phyloP scores from a whole-genome alignment of 2,329 filamentous ascomycete species.

The Fusarium kyushuense region DNA sequence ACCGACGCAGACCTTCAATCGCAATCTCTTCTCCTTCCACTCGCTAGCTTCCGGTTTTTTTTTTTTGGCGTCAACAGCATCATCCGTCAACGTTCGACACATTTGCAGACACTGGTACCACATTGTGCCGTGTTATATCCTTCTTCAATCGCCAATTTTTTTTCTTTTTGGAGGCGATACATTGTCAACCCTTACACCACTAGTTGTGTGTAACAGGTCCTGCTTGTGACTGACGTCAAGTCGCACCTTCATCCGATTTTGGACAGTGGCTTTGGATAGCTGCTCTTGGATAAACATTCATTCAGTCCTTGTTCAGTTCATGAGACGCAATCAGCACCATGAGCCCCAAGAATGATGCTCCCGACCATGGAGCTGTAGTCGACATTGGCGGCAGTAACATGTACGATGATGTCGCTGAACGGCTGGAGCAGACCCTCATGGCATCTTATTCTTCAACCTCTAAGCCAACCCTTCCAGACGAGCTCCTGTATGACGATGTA shows the following conservation, averaged over 20 bases:
- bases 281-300: conserved; percentile 10
- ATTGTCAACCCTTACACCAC: conserved; percentile 7
- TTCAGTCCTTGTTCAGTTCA: not conserved
- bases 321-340: conserved; percentile 22
- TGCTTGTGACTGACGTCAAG: conserved; percentile 17
- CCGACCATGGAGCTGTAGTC: conserved; percentile 51
- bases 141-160: conserved; percentile 2
- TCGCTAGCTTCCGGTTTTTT: conserved; percentile 21
- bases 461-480: conserved; percentile 54
- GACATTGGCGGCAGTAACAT: conserved; percentile 56
- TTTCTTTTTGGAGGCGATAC: conserved; percentile 1
- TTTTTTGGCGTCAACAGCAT: conserved; percentile 5
- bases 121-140: conserved; percentile 13
- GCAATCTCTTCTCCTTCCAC: conserved; percentile 32
- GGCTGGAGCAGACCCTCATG: conserved; percentile 47
- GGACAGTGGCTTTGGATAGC: conserved; percentile 1
- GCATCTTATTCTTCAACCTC: conserved; percentile 39
- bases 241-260: conserved; percentile 6
- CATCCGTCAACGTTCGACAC: not conserved
- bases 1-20: conserved; percentile 32
- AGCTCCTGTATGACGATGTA: conserved; percentile 56
- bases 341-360: conserved; percentile 28
- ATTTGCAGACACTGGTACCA: conserved; percentile 4
- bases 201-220: conserved; percentile 17
- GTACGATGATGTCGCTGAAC: conserved; percentile 46